phyloP scores from a whole-genome alignment of 768 basidiomycete genomes.

The Pleurotus eryngii region DNA sequence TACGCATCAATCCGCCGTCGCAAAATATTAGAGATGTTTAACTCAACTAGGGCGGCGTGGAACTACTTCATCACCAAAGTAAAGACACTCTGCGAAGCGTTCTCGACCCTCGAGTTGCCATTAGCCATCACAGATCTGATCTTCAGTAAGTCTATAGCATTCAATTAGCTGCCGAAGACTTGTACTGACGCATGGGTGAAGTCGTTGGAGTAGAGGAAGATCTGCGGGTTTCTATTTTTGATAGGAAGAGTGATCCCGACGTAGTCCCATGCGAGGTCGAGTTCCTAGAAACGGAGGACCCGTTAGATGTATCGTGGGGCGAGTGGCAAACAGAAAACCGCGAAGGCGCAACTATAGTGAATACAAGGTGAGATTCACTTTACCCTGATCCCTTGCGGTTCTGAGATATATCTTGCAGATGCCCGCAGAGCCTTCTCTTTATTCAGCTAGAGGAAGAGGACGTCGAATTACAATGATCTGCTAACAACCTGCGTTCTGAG shows the following conservation, averaged over 20 bases:
- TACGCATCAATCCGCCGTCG: background rate
- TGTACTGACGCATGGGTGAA: background rate
- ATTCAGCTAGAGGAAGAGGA: slow-evolving; percentile 1
- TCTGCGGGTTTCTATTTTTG: background rate
- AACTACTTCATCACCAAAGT: background rate
- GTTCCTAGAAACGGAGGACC: background rate
- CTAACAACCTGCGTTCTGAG: no score
- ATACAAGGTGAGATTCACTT: background rate
- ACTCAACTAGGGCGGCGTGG: background rate
- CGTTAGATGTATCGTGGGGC: background rate
- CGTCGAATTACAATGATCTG: background rate
- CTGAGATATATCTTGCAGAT: background rate
- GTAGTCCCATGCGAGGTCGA: background rate
- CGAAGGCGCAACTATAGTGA: background rate
- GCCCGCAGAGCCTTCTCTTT: background rate
- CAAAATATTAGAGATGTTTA: background rate
- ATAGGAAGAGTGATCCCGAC: background rate
- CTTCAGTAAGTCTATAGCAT: background rate
- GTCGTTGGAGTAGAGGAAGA: background rate
- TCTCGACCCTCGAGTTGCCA: background rate
- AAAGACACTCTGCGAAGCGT: background rate
- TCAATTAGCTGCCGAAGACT: background rate
- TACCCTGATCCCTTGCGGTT: no score
- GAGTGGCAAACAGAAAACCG: background rate
- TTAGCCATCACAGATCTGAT: background rate